A percentile compares a stretch with the other conserved stretches of the same genome.
Conservation (phyloP, 768 basidiomycete genomes). For the Phlegmacium glaucopus region DNA sequence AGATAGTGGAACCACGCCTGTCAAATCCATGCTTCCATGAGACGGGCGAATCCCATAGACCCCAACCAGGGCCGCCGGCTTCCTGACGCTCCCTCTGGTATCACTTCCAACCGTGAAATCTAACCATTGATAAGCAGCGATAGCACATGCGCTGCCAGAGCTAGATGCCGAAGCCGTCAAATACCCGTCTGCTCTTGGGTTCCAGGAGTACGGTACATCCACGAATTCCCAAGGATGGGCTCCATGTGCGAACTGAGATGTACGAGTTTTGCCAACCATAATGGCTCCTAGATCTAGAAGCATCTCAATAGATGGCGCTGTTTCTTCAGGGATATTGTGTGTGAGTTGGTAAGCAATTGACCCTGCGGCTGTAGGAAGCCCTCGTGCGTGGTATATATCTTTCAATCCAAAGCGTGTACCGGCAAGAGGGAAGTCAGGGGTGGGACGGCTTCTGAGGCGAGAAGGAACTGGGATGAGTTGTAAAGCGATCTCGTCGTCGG, state of each 20-base stretch:
- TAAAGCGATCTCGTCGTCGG: conserved; percentile 10
- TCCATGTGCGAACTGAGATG: conserved; percentile 51
- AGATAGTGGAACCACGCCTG: conserved; percentile 31
- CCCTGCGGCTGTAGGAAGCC: conserved; percentile 32
- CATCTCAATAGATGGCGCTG: conserved; percentile 40
- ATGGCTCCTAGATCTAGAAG: conserved; percentile 46
- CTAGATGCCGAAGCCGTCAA: conserved; percentile 36
- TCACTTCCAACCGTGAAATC: conserved; percentile 38
- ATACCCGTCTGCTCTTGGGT: conserved; percentile 35
- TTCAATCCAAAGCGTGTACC: conserved; percentile 50
- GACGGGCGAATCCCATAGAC: conserved; percentile 35
- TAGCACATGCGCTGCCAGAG: conserved; percentile 36
- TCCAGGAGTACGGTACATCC: conserved; percentile 34
- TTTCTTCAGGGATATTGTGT: conserved; percentile 29
- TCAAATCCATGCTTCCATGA: conserved; percentile 29
- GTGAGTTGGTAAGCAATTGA: conserved; percentile 29
- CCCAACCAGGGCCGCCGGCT: conserved; percentile 36
- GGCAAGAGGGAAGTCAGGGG: conserved; percentile 29
- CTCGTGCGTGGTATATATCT: conserved; percentile 34
- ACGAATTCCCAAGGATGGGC: conserved; percentile 36
- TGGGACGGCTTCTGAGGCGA: conserved; percentile 33
- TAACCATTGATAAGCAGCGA: conserved; percentile 36
- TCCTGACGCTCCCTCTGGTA: conserved; percentile 37
- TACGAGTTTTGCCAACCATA: conserved; percentile 52
- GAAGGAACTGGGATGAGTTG: conserved; percentile 49